Base-by-base conservation (phyloP, 306 rosid genomes). In the Clitoria ternatea region DNA sequence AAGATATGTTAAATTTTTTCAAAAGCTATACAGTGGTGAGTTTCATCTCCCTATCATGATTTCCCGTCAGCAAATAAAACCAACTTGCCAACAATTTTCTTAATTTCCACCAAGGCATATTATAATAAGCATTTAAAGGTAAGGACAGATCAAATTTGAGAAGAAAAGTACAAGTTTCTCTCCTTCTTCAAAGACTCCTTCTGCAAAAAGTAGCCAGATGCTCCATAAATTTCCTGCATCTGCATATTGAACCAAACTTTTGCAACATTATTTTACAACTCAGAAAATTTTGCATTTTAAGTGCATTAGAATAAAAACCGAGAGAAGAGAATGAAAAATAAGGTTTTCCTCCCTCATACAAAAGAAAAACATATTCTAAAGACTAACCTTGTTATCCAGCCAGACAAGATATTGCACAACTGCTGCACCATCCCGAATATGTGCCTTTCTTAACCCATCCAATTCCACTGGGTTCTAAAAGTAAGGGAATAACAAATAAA, bases 341-440 rank as follows among this genome's bases (percentile, higher is more conserved):
- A 14, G 32, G 7, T 20, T 53, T 48, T 40, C 44, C 27, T 59
- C 40, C 44, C 27, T 59, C 40, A 11, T 72, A 43, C 30, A 40
- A 44, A 77, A 24, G 37, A 30, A 66, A 42, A 74, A 57, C 5
- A 19, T 26, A 24, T 54, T 36, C 29, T 73, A 56, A 74, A 80
- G 47, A 27, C 24, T 30, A 83, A 95, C 99, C 95, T 89, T 81
- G 74, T 80, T 72, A 80, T 95, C 97, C 79, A 95, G 79, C 99
- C 99, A 95, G 36, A 85, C 90, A 87, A 91, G 96, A 82, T 84
- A 95, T 68, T 95, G 99, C 66, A 89, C 97, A 50, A 95, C 89
- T 12, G 99, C 99, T 59, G 89, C 97, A 65, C 99, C 99, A 76
- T 95, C 99, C 56, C 99, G 90, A 78, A 95, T 19, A 71, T 95